Conservation (phyloP, 768 basidiomycete species). For the Trametes meyenii region DNA sequence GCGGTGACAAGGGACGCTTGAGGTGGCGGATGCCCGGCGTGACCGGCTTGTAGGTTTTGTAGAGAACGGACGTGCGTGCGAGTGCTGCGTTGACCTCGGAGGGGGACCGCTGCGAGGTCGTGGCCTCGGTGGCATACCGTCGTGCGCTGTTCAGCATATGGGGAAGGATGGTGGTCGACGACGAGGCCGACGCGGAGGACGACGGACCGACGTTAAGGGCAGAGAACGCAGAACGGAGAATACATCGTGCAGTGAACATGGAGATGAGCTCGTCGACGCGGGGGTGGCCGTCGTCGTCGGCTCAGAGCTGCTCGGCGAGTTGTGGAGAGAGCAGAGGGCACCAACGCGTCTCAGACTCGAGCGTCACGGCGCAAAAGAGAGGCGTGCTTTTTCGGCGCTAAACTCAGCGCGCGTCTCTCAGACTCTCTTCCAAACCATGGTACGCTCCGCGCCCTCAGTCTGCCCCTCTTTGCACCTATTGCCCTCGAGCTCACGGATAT, state of each 20-base stretch:
- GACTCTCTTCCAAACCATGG: conserved; percentile 31
- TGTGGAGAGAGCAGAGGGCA: conserved; percentile 13
- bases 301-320: conserved; percentile 10
- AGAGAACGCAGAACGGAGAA: conserved; percentile 43
- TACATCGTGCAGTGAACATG: conserved; percentile 51
- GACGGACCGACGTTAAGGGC: conserved; percentile 26
- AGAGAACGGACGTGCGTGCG: conserved; percentile 56
- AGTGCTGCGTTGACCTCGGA: conserved; percentile 45
- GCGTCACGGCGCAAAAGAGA: conserved; percentile 21
- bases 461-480: not conserved
- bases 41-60: conserved; percentile 90
- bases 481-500: not conserved
- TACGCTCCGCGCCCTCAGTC: conserved; percentile 17
- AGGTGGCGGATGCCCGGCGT: conserved; percentile 88
- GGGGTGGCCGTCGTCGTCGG: conserved; percentile 19
- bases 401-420: conserved; percentile 37
- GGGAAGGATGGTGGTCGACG: conserved; percentile 23
- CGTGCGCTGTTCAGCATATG: conserved; percentile 28
- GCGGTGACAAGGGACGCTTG: conserved; percentile 76
- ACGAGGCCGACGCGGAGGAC: conserved; percentile 26
- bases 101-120: conserved; percentile 34
- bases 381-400: conserved; percentile 36
- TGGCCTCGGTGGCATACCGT: conserved; percentile 43
- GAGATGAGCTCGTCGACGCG: conserved; percentile 19
- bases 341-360: not conserved